Evolutionary conservation across 192 early-diverging fungal species (phyloP), one percentile per base, ranked within the genome.

Genomic region (Spinellus fusiger): DNA sequence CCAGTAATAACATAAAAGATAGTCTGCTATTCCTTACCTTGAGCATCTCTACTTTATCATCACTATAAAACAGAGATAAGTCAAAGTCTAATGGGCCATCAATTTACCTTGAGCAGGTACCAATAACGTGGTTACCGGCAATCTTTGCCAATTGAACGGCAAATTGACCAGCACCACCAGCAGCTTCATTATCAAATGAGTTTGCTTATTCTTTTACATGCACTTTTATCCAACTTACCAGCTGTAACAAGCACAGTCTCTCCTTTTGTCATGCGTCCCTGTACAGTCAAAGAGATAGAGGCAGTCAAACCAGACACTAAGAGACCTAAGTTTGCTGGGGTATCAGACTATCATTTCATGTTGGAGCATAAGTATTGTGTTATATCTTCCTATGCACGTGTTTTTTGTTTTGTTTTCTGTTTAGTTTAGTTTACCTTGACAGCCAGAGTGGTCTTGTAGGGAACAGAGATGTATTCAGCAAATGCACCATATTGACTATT

Each of bases 101-200:
- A 20, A 26, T 3, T 54, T 54, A 54, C 53, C 53, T 54, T 4
- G 76, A 78, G 59, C 80, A 82, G 16, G 83, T 84, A 49, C 83
- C 83, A 62, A 82, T 82, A 8, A 84, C 83, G 13, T 69, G 67
- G 65, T 79, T 73, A n/a, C 82, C 82, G 12, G 80, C 80, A 29
- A 67, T 47, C 64, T 82, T 82, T 22, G 83, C 83, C 7, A 84
- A 58, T 71, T 84, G 83, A 15, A 82, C 80, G 10, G 83, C 83
- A 37, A 82, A 75, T 62, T 84, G 80, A 38, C 83, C 83, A 23
- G 83, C 76, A 31, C 80, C 83, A 18, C 83, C 83, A 32, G 78
- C 78, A 46, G 83, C 83, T 64, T 28, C 40, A 23, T 12, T 32
- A 10, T 47, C 3, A 27, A 57, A 28, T 20, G 15, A 47, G 22